Percentiles rank a stretch among this genome's conserved stretches.
Conservation (phyloP, 2,329 filamentous ascomycete genomes). For the Aurifilum marmelostoma region DNA sequence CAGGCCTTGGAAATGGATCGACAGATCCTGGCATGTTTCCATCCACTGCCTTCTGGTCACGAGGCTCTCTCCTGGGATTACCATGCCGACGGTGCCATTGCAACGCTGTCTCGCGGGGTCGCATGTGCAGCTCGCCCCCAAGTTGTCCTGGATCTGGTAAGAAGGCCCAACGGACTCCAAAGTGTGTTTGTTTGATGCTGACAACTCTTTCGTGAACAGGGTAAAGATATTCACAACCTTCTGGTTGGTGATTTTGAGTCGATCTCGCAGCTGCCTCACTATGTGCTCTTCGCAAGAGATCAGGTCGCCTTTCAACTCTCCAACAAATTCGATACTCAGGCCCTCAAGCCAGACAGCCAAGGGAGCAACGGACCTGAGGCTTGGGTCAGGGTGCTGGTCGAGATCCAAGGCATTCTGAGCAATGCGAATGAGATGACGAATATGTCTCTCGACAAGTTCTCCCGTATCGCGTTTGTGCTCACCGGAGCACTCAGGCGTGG, state of each 20-base stretch:
- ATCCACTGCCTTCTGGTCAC: not conserved
- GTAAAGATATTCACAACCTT: slow-evolving; percentile 13
- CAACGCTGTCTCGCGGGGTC: slow-evolving; percentile 20
- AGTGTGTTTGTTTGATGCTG: not conserved
- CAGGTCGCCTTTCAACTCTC: slow-evolving; percentile 22
- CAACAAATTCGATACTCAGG: slow-evolving; percentile 25
- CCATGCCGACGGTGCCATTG: slow-evolving; percentile 12
- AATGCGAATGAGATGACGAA: slow-evolving; percentile 7
- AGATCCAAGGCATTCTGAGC: slow-evolving; percentile 19
- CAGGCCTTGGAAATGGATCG: slow-evolving; percentile 16
- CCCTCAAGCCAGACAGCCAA: not conserved
- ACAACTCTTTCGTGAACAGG: not conserved
- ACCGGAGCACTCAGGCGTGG: slow-evolving; percentile 24
- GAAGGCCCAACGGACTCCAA: not conserved
- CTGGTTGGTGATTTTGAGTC: not conserved
- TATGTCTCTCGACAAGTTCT: slow-evolving; percentile 15
- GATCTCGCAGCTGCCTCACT: not conserved
- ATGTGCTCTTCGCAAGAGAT: slow-evolving; percentile 7
- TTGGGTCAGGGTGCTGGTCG: slow-evolving; percentile 14
- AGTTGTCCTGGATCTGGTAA: slow-evolving; percentile 20
- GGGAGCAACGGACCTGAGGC: not conserved
- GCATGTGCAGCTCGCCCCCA: slow-evolving; percentile 18
- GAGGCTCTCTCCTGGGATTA: not conserved
- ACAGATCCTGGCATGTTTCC: slow-evolving; percentile 24
- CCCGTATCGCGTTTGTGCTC: slow-evolving; percentile 20